phyloP scores from a whole-genome alignment of 2,329 filamentous ascomycete species.

The Aureobasidium melanogenum region DNA sequence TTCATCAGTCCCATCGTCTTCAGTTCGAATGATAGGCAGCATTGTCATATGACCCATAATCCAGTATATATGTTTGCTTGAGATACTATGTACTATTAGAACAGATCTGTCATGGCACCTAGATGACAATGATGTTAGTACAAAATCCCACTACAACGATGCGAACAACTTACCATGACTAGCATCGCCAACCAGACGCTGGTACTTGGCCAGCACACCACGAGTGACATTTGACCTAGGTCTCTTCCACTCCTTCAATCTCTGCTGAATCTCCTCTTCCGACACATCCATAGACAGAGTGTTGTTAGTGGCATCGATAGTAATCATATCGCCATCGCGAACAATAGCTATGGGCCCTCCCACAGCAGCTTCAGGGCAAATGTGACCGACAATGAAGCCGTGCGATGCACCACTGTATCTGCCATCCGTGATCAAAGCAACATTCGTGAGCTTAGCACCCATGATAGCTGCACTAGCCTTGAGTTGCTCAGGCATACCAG shows the following conservation, averaged over 20 bases:
- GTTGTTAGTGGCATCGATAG: constrained; percentile 75
- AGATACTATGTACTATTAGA: constrained; percentile 27
- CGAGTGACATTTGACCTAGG: constrained; percentile 67
- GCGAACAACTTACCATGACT: constrained; percentile 53
- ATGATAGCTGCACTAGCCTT: constrained; percentile 65
- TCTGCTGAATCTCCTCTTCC: constrained; percentile 59
- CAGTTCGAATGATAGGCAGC: too few relatives aligned
- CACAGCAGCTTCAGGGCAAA: constrained; percentile 78
- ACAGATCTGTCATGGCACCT: constrained; percentile 70
- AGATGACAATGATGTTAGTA: neutral
- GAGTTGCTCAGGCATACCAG: constrained; percentile 68
- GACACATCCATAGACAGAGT: constrained; percentile 60
- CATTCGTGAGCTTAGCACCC: constrained; percentile 62
- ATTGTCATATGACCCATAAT: neutral
- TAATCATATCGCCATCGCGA: constrained; percentile 69
- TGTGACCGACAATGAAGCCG: constrained; percentile 80
- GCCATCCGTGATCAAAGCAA: constrained; percentile 65
- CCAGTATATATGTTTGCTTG: neutral
- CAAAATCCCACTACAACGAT: neutral
- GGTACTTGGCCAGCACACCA: constrained; percentile 85
- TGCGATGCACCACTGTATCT: constrained; percentile 75
- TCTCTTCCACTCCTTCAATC: constrained; percentile 59
- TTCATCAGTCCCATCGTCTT: neutral
- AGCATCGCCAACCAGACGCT: constrained; percentile 77
- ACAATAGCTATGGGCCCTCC: constrained; percentile 79